Evolutionary conservation across 495 filamentous ascomycete genomes (phyloP).

Genomic region (Thermothielavioides terrestris): DNA sequence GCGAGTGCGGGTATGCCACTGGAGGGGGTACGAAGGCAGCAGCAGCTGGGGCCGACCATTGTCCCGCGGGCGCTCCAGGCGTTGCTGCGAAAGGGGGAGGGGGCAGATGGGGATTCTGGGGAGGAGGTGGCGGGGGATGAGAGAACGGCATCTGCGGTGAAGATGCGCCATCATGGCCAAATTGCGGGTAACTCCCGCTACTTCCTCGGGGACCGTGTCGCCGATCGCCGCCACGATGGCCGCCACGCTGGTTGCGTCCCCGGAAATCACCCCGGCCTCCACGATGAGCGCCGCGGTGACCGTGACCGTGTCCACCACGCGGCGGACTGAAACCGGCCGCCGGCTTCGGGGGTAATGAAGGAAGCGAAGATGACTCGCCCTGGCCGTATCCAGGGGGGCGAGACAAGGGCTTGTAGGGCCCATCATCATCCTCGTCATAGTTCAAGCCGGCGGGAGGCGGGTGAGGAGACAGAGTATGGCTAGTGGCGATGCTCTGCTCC

Average conservation of each 20-base stretch:
- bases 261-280: conserved; percentile 33
- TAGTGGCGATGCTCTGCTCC: conserved; percentile 15
- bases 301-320: conserved; percentile 10
- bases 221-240: conserved; percentile 23
- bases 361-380: conserved; percentile 31
- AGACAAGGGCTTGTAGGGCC: conserved; percentile 58
- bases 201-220: conserved; percentile 10
- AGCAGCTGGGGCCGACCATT: conserved; percentile 7
- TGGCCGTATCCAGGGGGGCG: conserved; percentile 50
- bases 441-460: conserved; percentile 20
- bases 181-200: conserved; percentile 3
- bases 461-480: conserved; percentile 27
- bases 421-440: conserved; percentile 58
- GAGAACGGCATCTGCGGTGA: conserved; percentile 5
- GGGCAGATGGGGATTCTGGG: conserved; percentile 11
- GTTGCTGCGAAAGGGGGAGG: conserved; percentile 9
- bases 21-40: conserved; percentile 6
- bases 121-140: conserved; percentile 1
- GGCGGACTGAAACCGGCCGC: conserved; percentile 11
- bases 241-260: conserved; percentile 24
- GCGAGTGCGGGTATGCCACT: conserved; percentile 1
- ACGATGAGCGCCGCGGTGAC: conserved; percentile 27
- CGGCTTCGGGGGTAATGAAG: conserved; percentile 30
- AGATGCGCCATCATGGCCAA: not conserved
- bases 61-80: conserved; percentile 7